A percentile compares a stretch with the other conserved stretches of the same genome.
Evolutionary conservation across 306 rosid genomes (phyloP).

Genomic region (Prunus mira): DNA sequence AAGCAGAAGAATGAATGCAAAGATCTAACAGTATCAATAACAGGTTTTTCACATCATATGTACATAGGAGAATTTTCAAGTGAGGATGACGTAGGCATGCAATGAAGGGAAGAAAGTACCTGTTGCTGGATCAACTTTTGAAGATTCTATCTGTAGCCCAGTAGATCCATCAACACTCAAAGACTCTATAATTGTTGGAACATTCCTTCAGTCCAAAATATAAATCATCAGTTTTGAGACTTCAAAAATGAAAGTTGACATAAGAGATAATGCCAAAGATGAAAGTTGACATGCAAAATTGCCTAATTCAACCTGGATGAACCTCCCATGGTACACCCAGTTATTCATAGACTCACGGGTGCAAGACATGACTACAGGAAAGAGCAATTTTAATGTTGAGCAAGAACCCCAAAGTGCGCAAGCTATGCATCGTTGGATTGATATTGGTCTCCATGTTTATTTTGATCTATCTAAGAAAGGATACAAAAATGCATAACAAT

Average conservation of each 20-base stretch:
- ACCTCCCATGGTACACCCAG: neutral
- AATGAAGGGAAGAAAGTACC: constrained; percentile 45
- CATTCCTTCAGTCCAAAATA: constrained; percentile 53
- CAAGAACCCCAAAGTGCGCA: neutral
- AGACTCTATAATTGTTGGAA: constrained; percentile 70
- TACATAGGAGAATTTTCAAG: neutral
- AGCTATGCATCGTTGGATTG: neutral
- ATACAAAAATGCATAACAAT: neutral
- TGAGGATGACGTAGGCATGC: neutral
- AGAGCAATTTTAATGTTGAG: neutral
- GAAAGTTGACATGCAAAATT: neutral
- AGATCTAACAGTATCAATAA: constrained; percentile 12
- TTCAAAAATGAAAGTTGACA: constrained; percentile 10
- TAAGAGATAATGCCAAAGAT: neutral
- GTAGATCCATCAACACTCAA: constrained; percentile 86
- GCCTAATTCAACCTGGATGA: neutral
- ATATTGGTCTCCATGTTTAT: neutral
- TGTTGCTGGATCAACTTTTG: constrained; percentile 60
- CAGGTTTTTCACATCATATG: neutral
- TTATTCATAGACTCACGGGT: neutral
- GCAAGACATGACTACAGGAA: neutral
- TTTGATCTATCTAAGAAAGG: neutral
- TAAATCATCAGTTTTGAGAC: constrained; percentile 25
- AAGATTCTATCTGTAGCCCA: constrained; percentile 71
- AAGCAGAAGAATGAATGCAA: neutral